Base-by-base conservation (phyloP, 148 eudicot species). In the Persicaria maculosa region DNA sequence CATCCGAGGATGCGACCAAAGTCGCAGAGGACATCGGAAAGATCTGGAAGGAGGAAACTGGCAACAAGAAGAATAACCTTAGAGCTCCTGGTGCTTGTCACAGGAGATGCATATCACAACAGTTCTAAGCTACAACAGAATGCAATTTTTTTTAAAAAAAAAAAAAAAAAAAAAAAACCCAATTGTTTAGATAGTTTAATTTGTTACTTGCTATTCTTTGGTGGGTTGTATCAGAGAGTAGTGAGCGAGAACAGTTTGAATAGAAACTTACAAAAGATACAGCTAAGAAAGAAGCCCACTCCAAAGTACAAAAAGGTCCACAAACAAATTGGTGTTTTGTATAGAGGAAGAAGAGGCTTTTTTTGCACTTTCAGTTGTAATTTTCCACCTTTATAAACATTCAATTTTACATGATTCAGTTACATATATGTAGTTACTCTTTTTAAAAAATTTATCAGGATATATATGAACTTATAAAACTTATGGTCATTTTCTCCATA, bases 1-100 rank as follows among this genome's bases (percentile, higher is more conserved):
- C 87, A 22, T 76, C 95, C 46, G 87, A 89, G 15, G 98, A 94
- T 62, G 90, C 98, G 10, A 44, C 80, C 19, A 85, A 91, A 45
- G 84, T 89, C 16, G 93, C 98, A 10, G 62, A 57, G 68, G 93
- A 94, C 58, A 84, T 94, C 65, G 81, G 47, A 9, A 67, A 43
- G 17, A 67, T 67, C 71, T 67, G 71, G 71, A 67, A 67, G 1
- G 40, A 67, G 8, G 71, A 67, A 67, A 67, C 71, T 36, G 47
- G 19, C 40, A 67, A 67, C 12, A 67, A 67, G 71, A 67, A 67
- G 3, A 67, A 40, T 44, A 67, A 67, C 25, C 71, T 44, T 36
- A 67, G 71, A 67, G 71, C 71, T 36, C 71, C 47, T 14, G 71
- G 8, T 14, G 71, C 47, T 44, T 67, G 71, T 12, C 45, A 67